Conservation (phyloP, 2,329 filamentous ascomycete genomes). For the Falciphora oryzae region DNA sequence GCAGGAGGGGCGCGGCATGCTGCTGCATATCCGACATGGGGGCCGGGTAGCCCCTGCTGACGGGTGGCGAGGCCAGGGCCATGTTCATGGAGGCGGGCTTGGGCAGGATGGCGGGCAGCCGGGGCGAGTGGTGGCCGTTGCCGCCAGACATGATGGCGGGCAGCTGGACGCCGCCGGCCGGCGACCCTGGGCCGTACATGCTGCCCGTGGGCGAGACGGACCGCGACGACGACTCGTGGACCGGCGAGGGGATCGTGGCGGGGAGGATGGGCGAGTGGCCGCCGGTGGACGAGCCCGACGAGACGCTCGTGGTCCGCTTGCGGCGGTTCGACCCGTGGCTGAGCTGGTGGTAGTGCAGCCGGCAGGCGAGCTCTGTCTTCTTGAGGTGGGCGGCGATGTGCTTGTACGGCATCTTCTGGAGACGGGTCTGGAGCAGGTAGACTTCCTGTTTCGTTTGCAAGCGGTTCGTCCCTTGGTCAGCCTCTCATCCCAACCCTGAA, state of each 20-base stretch:
- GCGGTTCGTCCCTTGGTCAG: conserved; percentile 6
- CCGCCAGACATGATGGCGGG: conserved; percentile 43
- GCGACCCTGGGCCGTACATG: conserved; percentile 37
- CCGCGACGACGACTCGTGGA: conserved; percentile 41
- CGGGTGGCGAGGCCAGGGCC: conserved; percentile 24
- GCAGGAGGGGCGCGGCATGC: conserved; percentile 40
- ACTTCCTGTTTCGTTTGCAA: conserved; percentile 52
- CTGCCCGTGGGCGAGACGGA: conserved; percentile 44
- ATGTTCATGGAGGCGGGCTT: conserved; percentile 54
- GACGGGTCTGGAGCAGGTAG: conserved; percentile 76
- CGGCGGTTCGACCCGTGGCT: conserved; percentile 76
- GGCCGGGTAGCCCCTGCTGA: conserved; percentile 33
- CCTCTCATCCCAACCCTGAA: conserved; percentile 7
- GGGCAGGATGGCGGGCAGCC: conserved; percentile 57
- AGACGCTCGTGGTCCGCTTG: conserved; percentile 67
- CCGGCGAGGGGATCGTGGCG: conserved; percentile 43
- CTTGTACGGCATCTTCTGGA: conserved; percentile 88
- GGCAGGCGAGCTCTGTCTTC: conserved; percentile 83
- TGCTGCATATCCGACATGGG: conserved; percentile 33
- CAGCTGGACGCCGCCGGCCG: conserved; percentile 42
- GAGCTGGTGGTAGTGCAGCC: conserved; percentile 81
- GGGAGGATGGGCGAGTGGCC: conserved; percentile 45
- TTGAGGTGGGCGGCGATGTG: conserved; percentile 80
- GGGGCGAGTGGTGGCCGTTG: conserved; percentile 37
- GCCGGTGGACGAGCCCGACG: conserved; percentile 54